These are phyloP conservation scores for Collariella sp. DNA, from an alignment of 495 filamentous ascomycete genomes.

Conservation along the genomic window DNA sequence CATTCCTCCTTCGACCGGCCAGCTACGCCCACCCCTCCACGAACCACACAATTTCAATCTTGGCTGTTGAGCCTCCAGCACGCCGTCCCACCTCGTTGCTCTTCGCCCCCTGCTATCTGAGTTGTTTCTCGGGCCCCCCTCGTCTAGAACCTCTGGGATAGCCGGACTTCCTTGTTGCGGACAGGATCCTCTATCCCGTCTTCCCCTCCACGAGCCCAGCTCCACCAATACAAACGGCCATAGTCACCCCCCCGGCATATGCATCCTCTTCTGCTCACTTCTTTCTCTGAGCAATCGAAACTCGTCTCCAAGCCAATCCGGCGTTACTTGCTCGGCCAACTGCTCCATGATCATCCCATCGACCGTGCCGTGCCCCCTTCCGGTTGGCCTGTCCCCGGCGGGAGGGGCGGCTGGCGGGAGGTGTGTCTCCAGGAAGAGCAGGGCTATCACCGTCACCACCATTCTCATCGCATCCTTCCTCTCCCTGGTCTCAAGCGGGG, in stretches of 20 bases:
- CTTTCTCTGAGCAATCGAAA: slow-evolving; percentile 43
- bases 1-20: slow-evolving; percentile 12
- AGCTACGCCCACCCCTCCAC: slow-evolving; percentile 21
- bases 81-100: slow-evolving; percentile 9
- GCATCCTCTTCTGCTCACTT: slow-evolving; percentile 23
- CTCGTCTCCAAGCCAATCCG: slow-evolving; percentile 32
- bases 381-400: slow-evolving; percentile 43
- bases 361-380: slow-evolving; percentile 21
- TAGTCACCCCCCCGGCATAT: slow-evolving; percentile 30
- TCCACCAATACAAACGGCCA: slow-evolving; percentile 30
- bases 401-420: slow-evolving; percentile 38
- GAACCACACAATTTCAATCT: slow-evolving; percentile 4
- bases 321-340: slow-evolving; percentile 22
- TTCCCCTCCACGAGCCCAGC: slow-evolving; percentile 14
- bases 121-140: slow-evolving; percentile 17
- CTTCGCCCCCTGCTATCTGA: slow-evolving; percentile 18
- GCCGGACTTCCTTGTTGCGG: slow-evolving; percentile 16
- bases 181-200: slow-evolving; percentile 17
- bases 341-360: slow-evolving; percentile 33
- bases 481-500: slow-evolving; percentile 37
- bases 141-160: slow-evolving; percentile 12
- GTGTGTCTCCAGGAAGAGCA: slow-evolving; percentile 20
- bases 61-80: slow-evolving; percentile 27
- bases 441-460: slow-evolving; percentile 29
- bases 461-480: slow-evolving; percentile 23